Base-by-base conservation (phyloP, 768 basidiomycete species). In the Collybia mongolica region DNA sequence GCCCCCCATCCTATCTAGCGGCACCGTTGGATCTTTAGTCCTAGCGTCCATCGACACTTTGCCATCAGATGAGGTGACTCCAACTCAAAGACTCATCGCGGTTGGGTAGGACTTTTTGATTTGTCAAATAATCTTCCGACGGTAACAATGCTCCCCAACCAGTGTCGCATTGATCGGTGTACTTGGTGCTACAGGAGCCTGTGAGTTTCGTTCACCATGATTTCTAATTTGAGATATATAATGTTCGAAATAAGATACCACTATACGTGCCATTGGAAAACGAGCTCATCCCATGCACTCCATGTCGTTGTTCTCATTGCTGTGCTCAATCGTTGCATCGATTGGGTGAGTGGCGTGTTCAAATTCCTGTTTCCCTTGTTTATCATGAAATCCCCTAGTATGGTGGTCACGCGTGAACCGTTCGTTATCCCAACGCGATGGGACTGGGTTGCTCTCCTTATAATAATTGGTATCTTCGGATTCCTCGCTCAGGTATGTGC, bases 251-350 rank as follows among this genome's bases (percentile, higher is more conserved):
- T 26, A 26, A 77, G 75, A 71, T 57, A 74, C 67, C 1, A 57
- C 69, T 0, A 65, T 77, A 23, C 81, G 89, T 11, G 78, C 79
- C 1, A 88, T 93, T 28, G 91, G 91, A 0, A 83, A 76, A 48
- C 76, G 84, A 4, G 90, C 90, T 1, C 84, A 87, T 55, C 72
- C 89, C 1, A 64, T 91, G 50, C 90, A 94, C 62, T 72, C 78
- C 11, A 46, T 38, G 45, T 8, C 38, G 36, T 37, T 38, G 19
- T 46, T 84, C 78, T 44, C 73, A 82, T 0, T 44, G 71, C 24
- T 0, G 68, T 88, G 0, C 77, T 78, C 8, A 85, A 88, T 62
- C 66, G 18, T 44, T 22, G 32, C 19, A 15, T 18, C 49, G 4
- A n/a, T 46, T n/a, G 24, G 20, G 44, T 46, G 14, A 37, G 19